Percentiles rank a stretch among this genome's conserved stretches.
Conservation (phyloP, 2,329 filamentous ascomycete species). For the Pestalotiopsis sp. region DNA sequence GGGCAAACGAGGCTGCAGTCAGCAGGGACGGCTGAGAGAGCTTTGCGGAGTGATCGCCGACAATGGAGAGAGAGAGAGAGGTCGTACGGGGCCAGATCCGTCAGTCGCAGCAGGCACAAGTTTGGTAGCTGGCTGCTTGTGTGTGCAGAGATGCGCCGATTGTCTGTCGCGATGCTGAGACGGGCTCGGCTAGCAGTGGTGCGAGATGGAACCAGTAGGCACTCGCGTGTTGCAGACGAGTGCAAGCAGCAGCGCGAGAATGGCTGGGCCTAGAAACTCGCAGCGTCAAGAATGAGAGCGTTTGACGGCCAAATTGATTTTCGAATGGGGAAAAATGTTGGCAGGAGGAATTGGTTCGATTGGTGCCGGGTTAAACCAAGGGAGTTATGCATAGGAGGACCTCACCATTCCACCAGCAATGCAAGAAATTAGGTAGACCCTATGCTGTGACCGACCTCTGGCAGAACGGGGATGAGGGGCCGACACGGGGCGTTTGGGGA, state of each 20-base stretch:
- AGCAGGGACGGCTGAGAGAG: constrained; percentile 21
- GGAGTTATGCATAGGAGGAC: not conserved
- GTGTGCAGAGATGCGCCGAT: not conserved
- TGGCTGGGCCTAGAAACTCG: not conserved
- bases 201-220: not conserved
- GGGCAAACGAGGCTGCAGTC: constrained; percentile 25
- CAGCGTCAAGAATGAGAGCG: not conserved
- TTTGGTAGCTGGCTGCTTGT: not conserved
- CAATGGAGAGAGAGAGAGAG: constrained; percentile 11
- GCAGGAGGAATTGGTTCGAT: not conserved
- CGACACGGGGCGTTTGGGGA: not conserved
- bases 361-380: not conserved
- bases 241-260: not conserved
- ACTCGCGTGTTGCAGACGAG: not conserved
- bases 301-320: not conserved
- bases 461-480: not conserved
- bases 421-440: not conserved
- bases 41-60: constrained; percentile 16
- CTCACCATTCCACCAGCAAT: not conserved
- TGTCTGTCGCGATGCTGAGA: not conserved
- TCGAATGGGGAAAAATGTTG: not conserved
- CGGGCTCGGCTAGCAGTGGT: not conserved
- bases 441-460: not conserved
- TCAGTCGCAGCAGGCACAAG: not conserved
- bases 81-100: constrained; percentile 16